These are phyloP conservation scores for Linaria vulgaris DNA, from an alignment of 257 asterid species.

Conservation along the genomic window DNA sequence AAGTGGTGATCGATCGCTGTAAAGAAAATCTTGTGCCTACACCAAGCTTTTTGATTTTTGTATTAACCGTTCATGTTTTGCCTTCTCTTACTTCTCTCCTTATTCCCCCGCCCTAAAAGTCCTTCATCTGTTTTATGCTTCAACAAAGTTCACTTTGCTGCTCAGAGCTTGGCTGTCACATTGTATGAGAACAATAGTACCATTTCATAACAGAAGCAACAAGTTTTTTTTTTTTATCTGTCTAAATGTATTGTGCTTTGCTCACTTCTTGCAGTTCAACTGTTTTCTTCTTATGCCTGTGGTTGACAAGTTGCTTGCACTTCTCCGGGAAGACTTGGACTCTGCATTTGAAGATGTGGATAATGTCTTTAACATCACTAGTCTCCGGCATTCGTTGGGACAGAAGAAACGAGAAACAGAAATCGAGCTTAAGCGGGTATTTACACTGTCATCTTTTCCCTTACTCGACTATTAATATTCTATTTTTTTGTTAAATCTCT, in stretches of 20 bases:
- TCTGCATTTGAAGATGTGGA: conserved; percentile 85
- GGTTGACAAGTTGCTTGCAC: conserved; percentile 91
- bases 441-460: conserved; percentile 8
- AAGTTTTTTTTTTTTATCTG: conserved; percentile 6
- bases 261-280: conserved; percentile 71
- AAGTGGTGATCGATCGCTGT: no score
- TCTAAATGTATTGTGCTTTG: conserved; percentile 19
- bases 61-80: no score
- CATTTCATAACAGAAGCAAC: not conserved
- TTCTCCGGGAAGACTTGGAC: conserved; percentile 81
- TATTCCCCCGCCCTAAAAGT: not conserved
- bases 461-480: not conserved
- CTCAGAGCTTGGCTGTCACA: no score
- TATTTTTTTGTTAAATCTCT: not conserved
- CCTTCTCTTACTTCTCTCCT: not conserved
- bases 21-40: no score
- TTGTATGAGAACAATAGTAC: no score
- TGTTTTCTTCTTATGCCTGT: conserved; percentile 97
- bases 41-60: no score
- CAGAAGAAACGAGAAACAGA: conserved; percentile 76
- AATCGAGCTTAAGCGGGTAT: conserved; percentile 84
- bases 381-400: conserved; percentile 67
- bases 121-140: no score
- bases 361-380: conserved; percentile 73
- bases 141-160: no score